Percentiles rank a stretch among this genome's conserved stretches.
These are phyloP conservation scores for Quercus lobata DNA, from an alignment of 331 rosid genomes.

Conservation along the genomic window DNA sequence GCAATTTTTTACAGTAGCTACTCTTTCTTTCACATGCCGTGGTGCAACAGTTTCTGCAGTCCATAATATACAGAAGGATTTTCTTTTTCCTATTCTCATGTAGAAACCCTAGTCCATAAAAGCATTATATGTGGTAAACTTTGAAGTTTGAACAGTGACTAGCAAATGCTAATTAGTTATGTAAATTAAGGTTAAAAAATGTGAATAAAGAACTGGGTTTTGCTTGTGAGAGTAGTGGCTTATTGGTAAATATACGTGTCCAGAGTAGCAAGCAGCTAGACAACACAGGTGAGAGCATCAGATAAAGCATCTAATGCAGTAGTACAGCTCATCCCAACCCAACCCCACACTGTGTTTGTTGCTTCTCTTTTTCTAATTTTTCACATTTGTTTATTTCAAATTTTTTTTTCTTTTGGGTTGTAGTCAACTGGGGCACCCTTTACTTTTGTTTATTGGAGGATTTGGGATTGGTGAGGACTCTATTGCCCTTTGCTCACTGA, in stretches of 20 bases:
- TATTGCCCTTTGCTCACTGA: conserved; percentile 9
- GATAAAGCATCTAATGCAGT: conserved; percentile 55
- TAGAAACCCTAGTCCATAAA: not conserved
- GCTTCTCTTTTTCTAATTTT: conserved; percentile 6
- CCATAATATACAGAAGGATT: not conserved
- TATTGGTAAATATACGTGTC: conserved; percentile 10
- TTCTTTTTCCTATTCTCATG: not conserved
- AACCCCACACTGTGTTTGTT: conserved; percentile 24
- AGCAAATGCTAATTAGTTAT: no score
- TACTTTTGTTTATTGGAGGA: conserved; percentile 7
- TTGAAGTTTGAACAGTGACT: no score
- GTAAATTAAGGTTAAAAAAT: not conserved
- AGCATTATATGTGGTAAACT: not conserved
- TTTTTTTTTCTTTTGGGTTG: not conserved
- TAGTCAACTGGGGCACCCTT: conserved; percentile 18
- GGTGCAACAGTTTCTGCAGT: not conserved
- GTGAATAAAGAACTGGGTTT: not conserved
- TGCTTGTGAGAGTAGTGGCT: not conserved
- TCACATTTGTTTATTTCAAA: not conserved
- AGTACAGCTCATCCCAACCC: conserved; percentile 65
- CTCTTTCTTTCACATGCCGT: not conserved
- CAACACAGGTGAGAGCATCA: conserved; percentile 32
- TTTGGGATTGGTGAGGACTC: conserved; percentile 1
- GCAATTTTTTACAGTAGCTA: no score
- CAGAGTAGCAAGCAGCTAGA: conserved; percentile 23